A percentile compares a stretch with the other conserved stretches of the same genome.
phyloP scores from a whole-genome alignment of 2,329 filamentous ascomycete genomes.

The Blumeriella jaapii region DNA sequence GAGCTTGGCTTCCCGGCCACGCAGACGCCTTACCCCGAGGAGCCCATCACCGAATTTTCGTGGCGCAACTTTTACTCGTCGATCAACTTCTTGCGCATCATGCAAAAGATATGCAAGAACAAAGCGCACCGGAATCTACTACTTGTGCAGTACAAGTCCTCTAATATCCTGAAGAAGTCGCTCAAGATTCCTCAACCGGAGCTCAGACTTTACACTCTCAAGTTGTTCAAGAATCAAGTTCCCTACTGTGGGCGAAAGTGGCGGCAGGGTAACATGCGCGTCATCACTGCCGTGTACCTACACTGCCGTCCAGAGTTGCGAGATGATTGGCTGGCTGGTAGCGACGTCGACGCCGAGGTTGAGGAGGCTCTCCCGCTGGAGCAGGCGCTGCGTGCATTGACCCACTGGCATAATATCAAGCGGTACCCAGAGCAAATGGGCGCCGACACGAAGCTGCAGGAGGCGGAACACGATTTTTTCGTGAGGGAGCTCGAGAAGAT shows the following conservation, averaged over 20 bases:
- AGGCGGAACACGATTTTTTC: conserved; percentile 72
- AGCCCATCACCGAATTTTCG: conserved; percentile 81
- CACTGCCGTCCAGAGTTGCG: conserved; percentile 85
- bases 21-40: conserved; percentile 44
- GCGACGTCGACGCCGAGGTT: conserved; percentile 85
- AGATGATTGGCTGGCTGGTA: conserved; percentile 89
- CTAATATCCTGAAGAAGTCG: conserved; percentile 80
- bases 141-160: conserved; percentile 91
- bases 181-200: conserved; percentile 82
- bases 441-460: conserved; percentile 40
- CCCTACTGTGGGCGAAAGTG: conserved; percentile 97
- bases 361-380: conserved; percentile 88
- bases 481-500: conserved; percentile 64
- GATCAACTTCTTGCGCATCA: conserved; percentile 89
- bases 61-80: conserved; percentile 90
- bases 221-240: conserved; percentile 97
- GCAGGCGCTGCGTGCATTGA: conserved; percentile 77
- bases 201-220: conserved; percentile 86
- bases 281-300: conserved; percentile 93
- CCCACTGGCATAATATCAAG: conserved; percentile 88
- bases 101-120: conserved; percentile 94
- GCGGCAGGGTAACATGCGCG: conserved; percentile 96
- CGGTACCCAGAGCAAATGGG: conserved; percentile 70
- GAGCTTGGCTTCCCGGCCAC: conserved; percentile 74
- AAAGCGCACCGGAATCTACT: conserved; percentile 92